Base-by-base conservation (phyloP, 768 basidiomycete genomes). In the Russula abietina region DNA sequence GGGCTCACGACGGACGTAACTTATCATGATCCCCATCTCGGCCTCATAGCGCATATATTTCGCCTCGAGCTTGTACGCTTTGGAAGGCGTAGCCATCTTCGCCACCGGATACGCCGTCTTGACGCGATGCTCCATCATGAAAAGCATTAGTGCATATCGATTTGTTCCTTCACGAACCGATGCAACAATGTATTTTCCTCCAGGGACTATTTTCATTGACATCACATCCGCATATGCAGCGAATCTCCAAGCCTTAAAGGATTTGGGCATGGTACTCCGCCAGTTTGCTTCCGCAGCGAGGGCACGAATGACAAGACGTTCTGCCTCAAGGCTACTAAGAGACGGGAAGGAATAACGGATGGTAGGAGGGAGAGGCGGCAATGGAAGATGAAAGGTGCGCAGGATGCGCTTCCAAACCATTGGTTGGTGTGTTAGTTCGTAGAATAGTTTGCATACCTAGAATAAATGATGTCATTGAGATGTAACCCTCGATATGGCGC, bases 61-160 rank as follows among this genome's bases (percentile, higher is more conserved):
- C 26, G 58, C 65, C 14, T 66, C 59, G 19, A 68, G 22, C 26
- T 66, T 56, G 46, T 68, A 68, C 26, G 67, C 50, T 41, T 64
- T 68, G 19, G 61, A 57, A 12, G 38, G 38, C 10, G 36, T 61
- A 19, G 24, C 26, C 0, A 66, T 54, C 39, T 54, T 68, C 16
- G 65, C 67, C 17, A 68, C 57, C 9, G 67, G 67, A 45, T 68
- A 68, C 4, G 55, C 61, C 8, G 38, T 64, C 45, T 64, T 56
- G 52, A 60, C 55, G 51, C 67, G 67, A 61, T 68, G 67, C 12
- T 68, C 67, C 67, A 67, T 60, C 67, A 68, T 55, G 26, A 63
- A 50, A 19, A 68, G 59, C 48, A 60, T 39, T 5, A 68, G 24
- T 38, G 61, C 65, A 55, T 68, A 68, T 22, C 53, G 57, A 38